phyloP scores from a whole-genome alignment of 106 monocot genomes.

The Cymbidium sinense region DNA sequence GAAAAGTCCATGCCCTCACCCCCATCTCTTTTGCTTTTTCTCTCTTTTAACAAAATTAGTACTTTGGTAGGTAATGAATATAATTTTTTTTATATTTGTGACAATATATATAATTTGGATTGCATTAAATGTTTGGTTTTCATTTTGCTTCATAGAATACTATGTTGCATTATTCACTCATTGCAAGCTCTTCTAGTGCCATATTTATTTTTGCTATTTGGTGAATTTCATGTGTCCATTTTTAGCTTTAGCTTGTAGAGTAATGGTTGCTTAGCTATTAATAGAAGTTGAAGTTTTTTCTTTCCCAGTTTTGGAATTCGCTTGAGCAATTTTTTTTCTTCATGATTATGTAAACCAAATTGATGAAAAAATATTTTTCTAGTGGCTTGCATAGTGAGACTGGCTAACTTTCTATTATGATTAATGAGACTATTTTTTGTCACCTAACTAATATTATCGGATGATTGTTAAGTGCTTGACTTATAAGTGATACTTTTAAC shows the following conservation, averaged over 20 bases:
- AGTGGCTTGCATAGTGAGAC: not conserved
- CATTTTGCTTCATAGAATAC: not conserved
- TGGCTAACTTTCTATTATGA: not conserved
- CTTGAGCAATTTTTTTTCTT: not conserved
- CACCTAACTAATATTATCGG: not conserved
- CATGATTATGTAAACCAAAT: not conserved
- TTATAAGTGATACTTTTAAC: not conserved
- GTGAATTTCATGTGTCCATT: not conserved
- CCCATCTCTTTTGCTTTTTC: too few species aligned
- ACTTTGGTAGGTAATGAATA: too few species aligned
- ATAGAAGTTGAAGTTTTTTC: not conserved
- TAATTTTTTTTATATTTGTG: too few species aligned
- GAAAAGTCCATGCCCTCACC: too few species aligned
- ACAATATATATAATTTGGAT: too few species aligned
- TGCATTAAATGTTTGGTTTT: too few species aligned
- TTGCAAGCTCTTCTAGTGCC: not conserved
- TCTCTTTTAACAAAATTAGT: too few species aligned
- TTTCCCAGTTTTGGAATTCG: not conserved
- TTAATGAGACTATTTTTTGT: not conserved
- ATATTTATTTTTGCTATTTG: not conserved
- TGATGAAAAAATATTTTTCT: not conserved
- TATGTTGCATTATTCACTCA: not conserved
- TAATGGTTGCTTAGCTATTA: not conserved
- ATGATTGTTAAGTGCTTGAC: not conserved
- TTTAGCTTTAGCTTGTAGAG: not conserved